These are phyloP conservation scores for Pyricularia sp. DNA, from an alignment of 2,329 filamentous ascomycete species.

Conservation along the genomic window DNA sequence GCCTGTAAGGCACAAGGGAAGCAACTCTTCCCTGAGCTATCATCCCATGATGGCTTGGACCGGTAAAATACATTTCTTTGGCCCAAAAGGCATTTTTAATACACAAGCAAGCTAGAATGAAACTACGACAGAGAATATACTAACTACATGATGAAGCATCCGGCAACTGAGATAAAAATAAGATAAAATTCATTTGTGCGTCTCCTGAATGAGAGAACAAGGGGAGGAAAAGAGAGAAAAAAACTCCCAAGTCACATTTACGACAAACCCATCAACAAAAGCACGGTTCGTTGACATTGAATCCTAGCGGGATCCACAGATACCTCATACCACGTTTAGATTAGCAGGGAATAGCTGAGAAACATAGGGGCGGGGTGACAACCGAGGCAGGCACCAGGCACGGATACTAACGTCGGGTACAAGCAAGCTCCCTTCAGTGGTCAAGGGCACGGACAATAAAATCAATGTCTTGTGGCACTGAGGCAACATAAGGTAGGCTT, in stretches of 20 bases:
- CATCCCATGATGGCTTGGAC: neutral
- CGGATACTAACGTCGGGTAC: neutral
- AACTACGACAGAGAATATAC: too few relatives aligned
- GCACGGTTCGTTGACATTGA: neutral
- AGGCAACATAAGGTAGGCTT: too few relatives aligned
- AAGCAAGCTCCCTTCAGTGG: neutral
- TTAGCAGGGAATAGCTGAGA: neutral
- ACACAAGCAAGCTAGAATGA: neutral
- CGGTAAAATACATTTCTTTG: neutral
- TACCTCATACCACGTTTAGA: neutral
- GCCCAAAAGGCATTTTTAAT: too few relatives aligned
- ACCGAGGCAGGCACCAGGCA: neutral
- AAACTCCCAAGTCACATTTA: neutral
- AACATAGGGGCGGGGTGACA: neutral
- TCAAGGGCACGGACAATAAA: neutral
- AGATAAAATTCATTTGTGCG: neutral
- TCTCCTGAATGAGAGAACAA: too few relatives aligned
- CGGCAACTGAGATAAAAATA: too few relatives aligned
- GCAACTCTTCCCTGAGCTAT: neutral
- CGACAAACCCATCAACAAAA: neutral
- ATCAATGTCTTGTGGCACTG: neutral
- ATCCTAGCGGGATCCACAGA: neutral
- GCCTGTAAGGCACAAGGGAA: neutral
- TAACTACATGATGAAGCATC: too few relatives aligned
- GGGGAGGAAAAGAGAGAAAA: neutral